phyloP scores from a whole-genome alignment of 2,329 filamentous ascomycete genomes.

The Talaromyces verruculosus region DNA sequence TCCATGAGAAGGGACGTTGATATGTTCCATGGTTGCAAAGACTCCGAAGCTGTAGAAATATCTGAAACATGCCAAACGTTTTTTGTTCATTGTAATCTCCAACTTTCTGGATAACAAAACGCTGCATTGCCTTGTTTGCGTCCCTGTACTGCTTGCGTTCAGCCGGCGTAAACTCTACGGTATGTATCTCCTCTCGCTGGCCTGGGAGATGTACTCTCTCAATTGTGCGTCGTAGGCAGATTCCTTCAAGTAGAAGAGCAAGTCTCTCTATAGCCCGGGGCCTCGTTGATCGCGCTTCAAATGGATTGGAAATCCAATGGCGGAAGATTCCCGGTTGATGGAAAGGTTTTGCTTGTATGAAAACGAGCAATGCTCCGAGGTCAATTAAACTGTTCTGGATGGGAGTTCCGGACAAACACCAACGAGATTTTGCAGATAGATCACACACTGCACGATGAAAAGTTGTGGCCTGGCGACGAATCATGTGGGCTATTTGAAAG shows the following conservation, averaged over 20 bases:
- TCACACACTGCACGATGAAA: constrained; percentile 46
- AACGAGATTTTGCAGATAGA: constrained; percentile 48
- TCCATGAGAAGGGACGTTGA: constrained; percentile 49
- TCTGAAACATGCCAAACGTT: constrained; percentile 50
- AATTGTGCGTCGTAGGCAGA: constrained; percentile 29
- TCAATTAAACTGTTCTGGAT: constrained; percentile 57
- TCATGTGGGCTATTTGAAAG: constrained; percentile 47
- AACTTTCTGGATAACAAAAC: constrained; percentile 42
- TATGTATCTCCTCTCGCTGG: constrained; percentile 26
- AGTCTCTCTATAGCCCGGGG: constrained; percentile 30
- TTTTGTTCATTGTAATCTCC: constrained; percentile 36
- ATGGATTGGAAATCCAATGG: constrained; percentile 46
- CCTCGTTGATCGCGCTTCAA: constrained; percentile 31
- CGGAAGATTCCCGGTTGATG: constrained; percentile 45
- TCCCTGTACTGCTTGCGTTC: constrained; percentile 37
- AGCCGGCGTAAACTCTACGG: constrained; percentile 35
- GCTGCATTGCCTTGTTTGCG: constrained; percentile 41
- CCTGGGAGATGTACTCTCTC: constrained; percentile 30
- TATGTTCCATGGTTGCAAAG: constrained; percentile 55
- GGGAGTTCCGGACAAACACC: constrained; percentile 57
- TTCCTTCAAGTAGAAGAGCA: constrained; percentile 33
- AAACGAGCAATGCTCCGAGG: constrained; percentile 53
- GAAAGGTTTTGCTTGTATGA: constrained; percentile 48
- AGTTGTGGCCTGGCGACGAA: constrained; percentile 50
- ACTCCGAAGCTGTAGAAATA: constrained; percentile 49